phyloP scores from a whole-genome alignment of 495 filamentous ascomycete species.

The Podospora pseudocomata region DNA sequence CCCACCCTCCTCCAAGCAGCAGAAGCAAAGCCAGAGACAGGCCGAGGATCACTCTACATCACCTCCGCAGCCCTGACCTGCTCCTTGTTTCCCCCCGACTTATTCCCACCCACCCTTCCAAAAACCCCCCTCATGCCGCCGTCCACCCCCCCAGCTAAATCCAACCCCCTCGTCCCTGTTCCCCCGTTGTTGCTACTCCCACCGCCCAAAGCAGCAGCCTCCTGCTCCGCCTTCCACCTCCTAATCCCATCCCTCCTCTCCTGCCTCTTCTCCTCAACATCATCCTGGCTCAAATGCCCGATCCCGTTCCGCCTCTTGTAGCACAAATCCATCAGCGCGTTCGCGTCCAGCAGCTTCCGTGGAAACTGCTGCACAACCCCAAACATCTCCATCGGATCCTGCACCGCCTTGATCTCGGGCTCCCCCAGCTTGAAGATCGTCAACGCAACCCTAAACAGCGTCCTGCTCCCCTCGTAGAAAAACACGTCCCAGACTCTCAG shows the following conservation, averaged over 20 bases:
- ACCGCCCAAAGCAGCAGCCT: constrained; percentile 27
- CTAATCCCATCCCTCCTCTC: constrained; percentile 52
- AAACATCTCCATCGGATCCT: constrained; percentile 93
- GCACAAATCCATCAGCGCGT: constrained; percentile 73
- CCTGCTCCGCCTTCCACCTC: constrained; percentile 42
- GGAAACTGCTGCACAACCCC: constrained; percentile 92
- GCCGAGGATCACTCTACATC: constrained; percentile 29
- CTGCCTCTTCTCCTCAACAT: constrained; percentile 57
- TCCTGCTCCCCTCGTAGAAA: constrained; percentile 93
- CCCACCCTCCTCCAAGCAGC: constrained; percentile 5
- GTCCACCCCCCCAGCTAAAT: constrained; percentile 23
- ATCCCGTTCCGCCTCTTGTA: constrained; percentile 78
- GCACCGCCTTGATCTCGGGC: constrained; percentile 69
- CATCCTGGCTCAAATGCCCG: constrained; percentile 69
- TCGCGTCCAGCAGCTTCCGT: constrained; percentile 73
- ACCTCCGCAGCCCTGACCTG: constrained; percentile 32
- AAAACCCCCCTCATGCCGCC: constrained; percentile 28
- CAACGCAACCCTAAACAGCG: constrained; percentile 88
- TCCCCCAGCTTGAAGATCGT: constrained; percentile 92
- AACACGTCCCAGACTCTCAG: constrained; percentile 93
- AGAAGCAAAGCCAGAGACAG: constrained; percentile 20
- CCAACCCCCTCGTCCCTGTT: constrained; percentile 13
- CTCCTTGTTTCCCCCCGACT: constrained; percentile 28
- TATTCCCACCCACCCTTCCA: constrained; percentile 11
- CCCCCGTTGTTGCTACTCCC: constrained; percentile 9